Evolutionary conservation across 305 asterid genomes (phyloP), one percentile per base, ranked within the genome.

Genomic region (Fraxinus dipetala): DNA sequence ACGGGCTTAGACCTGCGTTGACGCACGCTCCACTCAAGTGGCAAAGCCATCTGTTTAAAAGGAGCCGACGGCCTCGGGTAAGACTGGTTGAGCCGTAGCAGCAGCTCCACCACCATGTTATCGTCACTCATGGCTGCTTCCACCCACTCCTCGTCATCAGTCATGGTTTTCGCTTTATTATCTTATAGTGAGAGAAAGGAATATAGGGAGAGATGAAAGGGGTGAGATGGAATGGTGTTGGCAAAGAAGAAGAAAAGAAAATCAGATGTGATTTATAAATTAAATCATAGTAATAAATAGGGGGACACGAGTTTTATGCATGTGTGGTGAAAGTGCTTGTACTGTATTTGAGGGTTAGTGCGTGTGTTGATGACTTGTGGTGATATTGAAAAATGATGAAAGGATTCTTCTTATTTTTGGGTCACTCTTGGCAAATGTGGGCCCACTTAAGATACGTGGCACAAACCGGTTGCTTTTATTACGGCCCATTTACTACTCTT

Each of bases 11-110:
- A 89, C 88, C 94, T 79, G 83, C 92, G 94, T 72, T 87, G 94
- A 80, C 92, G 92, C 75, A 88, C 90, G 83, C 48, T 91, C 94
- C 94, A 91, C 54, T 85, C 87, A n/a, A 89, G 85, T 6, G 87
- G 80, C 75, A 79, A 38, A 13, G 83, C 81, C 24, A 80, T 78
- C 78, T 82, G 83, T 76, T 70, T 70, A 59, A 59, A 8, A 20
- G 73, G n/a, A 26, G 73, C 34, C 76, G 43, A 10, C 13, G 73
- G 76, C 78, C 85, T 83, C 8, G 69, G 8, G 9, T 31, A 5
- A 32, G 13, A 70, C 22, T 81, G 56, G 72, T 75, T 65, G 76
- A 70, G 24, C 76, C 14, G 45, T 6, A 70, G 76, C 76, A 70
- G 40, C 40, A 70, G 45, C 76, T 70, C 76, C 45, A 70, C 76